Conservation (phyloP, 2,329 filamentous ascomycete species). For the Alternaria alternata region DNA sequence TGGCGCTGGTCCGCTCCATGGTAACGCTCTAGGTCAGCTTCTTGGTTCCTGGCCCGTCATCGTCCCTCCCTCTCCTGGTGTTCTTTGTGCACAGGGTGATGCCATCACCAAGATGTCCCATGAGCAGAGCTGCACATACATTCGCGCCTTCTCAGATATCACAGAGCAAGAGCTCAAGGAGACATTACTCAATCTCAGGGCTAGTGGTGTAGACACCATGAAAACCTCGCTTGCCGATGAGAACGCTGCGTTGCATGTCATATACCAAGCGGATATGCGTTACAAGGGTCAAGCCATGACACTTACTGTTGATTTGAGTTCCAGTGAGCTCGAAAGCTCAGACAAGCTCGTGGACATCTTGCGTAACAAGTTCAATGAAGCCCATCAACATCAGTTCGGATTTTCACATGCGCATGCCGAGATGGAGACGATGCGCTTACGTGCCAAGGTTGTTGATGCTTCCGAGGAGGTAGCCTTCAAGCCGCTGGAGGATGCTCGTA, state of each 20-base stretch:
- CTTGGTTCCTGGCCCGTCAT: slow-evolving; percentile 63
- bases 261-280: slow-evolving; percentile 57
- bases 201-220: slow-evolving; percentile 52
- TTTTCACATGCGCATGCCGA: slow-evolving; percentile 56
- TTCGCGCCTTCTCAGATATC: slow-evolving; percentile 52
- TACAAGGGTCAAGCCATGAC: slow-evolving; percentile 58
- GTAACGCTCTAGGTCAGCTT: slow-evolving; percentile 59
- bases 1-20: slow-evolving; percentile 61
- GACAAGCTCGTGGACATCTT: slow-evolving; percentile 42
- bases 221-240: slow-evolving; percentile 46
- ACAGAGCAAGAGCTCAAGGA: slow-evolving; percentile 44
- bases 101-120: slow-evolving; percentile 60
- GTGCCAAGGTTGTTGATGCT: slow-evolving; percentile 55
- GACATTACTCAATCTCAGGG: slow-evolving; percentile 49
- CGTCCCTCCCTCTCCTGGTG: slow-evolving; percentile 60
- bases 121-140: slow-evolving; percentile 57
- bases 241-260: slow-evolving; percentile 40
- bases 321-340: slow-evolving; percentile 48
- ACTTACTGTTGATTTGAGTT: slow-evolving; percentile 44
- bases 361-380: slow-evolving; percentile 52
- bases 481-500: slow-evolving; percentile 38
- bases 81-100: slow-evolving; percentile 61
- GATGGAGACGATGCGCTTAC: slow-evolving; percentile 59
- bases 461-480: slow-evolving; percentile 54
- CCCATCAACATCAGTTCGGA: slow-evolving; percentile 57